Percentiles rank a stretch among this genome's conserved stretches.
Conservation (phyloP, 495 filamentous ascomycete genomes). For the Penicillium egyptiacum region DNA sequence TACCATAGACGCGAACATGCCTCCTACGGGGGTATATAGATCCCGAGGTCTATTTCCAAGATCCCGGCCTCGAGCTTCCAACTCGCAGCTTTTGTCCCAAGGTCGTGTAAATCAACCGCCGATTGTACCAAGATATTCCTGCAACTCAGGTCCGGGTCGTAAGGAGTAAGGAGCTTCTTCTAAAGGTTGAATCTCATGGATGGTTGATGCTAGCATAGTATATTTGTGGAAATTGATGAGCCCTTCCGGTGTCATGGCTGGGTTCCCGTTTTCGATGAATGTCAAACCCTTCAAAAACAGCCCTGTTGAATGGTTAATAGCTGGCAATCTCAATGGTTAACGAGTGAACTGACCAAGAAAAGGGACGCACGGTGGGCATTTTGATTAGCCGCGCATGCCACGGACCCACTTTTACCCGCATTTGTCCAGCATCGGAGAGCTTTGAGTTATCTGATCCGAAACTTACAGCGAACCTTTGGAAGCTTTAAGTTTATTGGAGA, state of each 20-base stretch:
- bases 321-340: neutral
- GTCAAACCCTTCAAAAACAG: constrained; percentile 92
- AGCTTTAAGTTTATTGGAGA: neutral
- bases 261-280: constrained; percentile 95
- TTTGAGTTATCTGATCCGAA: constrained; percentile 7
- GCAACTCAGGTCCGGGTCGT: constrained; percentile 78
- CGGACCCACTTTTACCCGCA: neutral
- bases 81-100: constrained; percentile 84
- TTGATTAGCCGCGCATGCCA: constrained; percentile 2
- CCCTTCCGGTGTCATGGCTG: constrained; percentile 80
- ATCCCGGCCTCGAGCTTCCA: constrained; percentile 85
- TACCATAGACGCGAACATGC: constrained; percentile 35
- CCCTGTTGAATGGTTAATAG: constrained; percentile 47
- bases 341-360: constrained; percentile 72
- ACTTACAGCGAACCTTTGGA: neutral
- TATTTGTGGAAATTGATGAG: constrained; percentile 94
- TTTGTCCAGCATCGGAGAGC: neutral
- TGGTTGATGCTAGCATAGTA: constrained; percentile 88
- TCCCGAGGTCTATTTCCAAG: constrained; percentile 59
- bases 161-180: constrained; percentile 85
- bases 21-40: constrained; percentile 50
- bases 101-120: constrained; percentile 82
- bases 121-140: constrained; percentile 91
- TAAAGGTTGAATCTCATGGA: constrained; percentile 88
- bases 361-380: constrained; percentile 75